Conservation (phyloP, 805 yeast genomes). For the Spathaspora gorwiae region DNA sequence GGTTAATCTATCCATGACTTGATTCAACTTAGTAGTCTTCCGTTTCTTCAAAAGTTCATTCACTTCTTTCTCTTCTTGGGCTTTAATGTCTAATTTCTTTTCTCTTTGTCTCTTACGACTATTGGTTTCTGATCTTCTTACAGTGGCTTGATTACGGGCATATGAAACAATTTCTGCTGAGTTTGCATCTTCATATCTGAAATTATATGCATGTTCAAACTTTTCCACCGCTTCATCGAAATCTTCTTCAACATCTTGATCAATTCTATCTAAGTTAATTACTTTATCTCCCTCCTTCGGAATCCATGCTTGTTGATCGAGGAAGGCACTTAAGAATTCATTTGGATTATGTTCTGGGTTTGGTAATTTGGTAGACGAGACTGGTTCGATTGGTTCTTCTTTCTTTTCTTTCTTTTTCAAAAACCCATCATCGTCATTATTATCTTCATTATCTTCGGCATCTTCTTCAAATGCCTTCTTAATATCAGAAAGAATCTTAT, state of each 20-base stretch:
- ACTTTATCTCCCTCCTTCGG: constrained; percentile 64
- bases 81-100: constrained; percentile 52
- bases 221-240: constrained; percentile 89
- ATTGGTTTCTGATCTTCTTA: constrained; percentile 73
- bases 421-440: constrained; percentile 42
- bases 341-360: constrained; percentile 55
- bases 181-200: constrained; percentile 89
- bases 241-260: constrained; percentile 67
- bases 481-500: constrained; percentile 70
- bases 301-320: constrained; percentile 83
- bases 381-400: constrained; percentile 10
- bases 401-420: constrained; percentile 51
- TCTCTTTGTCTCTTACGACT: constrained; percentile 82
- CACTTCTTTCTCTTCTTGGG: constrained; percentile 48
- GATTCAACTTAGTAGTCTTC: constrained; percentile 71
- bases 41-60: constrained; percentile 63
- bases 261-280: constrained; percentile 46
- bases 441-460: constrained; percentile 41
- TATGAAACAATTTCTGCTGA: constrained; percentile 89
- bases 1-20: constrained; percentile 66
- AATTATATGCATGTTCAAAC: constrained; percentile 89
- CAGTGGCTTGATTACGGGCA: constrained; percentile 90
- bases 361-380: constrained; percentile 43
- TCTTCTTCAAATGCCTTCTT: constrained; percentile 55
- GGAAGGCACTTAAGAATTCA: constrained; percentile 67